Conservation (phyloP, 139 green algal species). For the Picochlorum costavermella region DNA sequence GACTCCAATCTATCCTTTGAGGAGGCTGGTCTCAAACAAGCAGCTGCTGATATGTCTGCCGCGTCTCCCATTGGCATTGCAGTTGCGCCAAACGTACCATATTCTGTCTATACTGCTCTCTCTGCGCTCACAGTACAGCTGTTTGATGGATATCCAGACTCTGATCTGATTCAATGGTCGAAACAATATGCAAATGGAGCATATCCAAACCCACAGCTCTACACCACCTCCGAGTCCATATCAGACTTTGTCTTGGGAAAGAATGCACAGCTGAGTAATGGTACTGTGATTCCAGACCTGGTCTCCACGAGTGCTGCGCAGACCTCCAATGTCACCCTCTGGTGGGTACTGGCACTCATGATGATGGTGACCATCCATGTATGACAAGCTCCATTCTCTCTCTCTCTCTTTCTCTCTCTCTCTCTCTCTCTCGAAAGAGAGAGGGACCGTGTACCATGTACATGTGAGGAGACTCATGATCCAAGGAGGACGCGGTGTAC, state of each 20-base stretch:
- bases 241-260: constrained; percentile 5
- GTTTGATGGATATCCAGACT: background rate
- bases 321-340: too few species aligned
- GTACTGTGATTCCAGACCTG: too few species aligned
- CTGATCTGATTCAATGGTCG: background rate
- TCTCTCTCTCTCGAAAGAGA: too few species aligned
- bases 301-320: too few species aligned
- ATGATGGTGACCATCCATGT: too few species aligned
- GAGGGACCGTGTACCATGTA: too few species aligned
- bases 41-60: constrained; percentile 4
- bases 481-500: too few species aligned
- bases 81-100: background rate
- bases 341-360: too few species aligned
- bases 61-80: constrained; percentile 7
- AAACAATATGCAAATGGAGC: constrained; percentile 4
- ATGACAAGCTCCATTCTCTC: too few species aligned
- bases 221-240: constrained; percentile 1
- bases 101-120: background rate
- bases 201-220: constrained; percentile 7
- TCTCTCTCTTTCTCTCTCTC: too few species aligned
- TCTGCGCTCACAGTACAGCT: constrained; percentile 1
- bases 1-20: constrained; percentile 6
- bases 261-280: too few species aligned
- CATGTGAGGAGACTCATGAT: too few species aligned
- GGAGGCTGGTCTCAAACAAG: constrained; percentile 1